Percentiles rank a stretch among this genome's conserved stretches.
phyloP scores from a whole-genome alignment of 345 rosid genomes.

The Camelina laxa region DNA sequence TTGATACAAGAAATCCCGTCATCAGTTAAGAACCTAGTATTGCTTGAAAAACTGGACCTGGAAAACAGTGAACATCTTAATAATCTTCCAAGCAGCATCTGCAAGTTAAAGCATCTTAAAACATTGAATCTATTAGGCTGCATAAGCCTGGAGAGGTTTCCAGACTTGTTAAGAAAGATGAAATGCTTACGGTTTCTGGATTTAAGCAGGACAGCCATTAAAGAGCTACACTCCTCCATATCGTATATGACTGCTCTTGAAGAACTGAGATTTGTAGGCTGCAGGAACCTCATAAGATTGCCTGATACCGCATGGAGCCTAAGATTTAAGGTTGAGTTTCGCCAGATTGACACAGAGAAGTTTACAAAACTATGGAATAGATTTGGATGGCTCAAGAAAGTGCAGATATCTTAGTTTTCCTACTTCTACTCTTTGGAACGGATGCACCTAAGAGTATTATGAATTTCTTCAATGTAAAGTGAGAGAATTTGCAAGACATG shows the following conservation, averaged over 20 bases:
- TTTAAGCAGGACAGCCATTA: slow-evolving; percentile 29
- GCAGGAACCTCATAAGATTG: slow-evolving; percentile 26
- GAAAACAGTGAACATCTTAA: slow-evolving; percentile 23
- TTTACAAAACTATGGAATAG: too few species aligned
- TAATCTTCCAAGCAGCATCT: slow-evolving; percentile 30
- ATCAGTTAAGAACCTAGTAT: slow-evolving; percentile 26
- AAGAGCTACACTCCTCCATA: slow-evolving; percentile 29
- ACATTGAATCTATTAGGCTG: slow-evolving; percentile 38
- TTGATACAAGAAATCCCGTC: slow-evolving; percentile 38
- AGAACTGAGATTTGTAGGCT: slow-evolving; percentile 23
- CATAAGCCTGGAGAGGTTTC: slow-evolving; percentile 25
- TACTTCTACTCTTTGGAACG: too few species aligned
- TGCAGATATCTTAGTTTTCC: too few species aligned
- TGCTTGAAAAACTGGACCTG: slow-evolving; percentile 38
- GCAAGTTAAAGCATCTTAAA: slow-evolving; percentile 45
- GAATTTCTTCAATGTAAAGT: too few species aligned
- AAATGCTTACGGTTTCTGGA: slow-evolving; percentile 37
- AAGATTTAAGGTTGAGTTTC: too few species aligned
- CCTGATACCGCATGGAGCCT: not conserved
- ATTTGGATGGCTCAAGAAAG: too few species aligned
- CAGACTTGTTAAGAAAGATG: slow-evolving; percentile 34
- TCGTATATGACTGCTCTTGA: slow-evolving; percentile 38
- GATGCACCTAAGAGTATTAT: too few species aligned
- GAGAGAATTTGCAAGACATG: too few species aligned
- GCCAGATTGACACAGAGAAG: too few species aligned